Evolutionary conservation across 169 alveolate genomes (phyloP), one percentile per base, ranked within the genome.

Genomic region (Babesia caballi): DNA sequence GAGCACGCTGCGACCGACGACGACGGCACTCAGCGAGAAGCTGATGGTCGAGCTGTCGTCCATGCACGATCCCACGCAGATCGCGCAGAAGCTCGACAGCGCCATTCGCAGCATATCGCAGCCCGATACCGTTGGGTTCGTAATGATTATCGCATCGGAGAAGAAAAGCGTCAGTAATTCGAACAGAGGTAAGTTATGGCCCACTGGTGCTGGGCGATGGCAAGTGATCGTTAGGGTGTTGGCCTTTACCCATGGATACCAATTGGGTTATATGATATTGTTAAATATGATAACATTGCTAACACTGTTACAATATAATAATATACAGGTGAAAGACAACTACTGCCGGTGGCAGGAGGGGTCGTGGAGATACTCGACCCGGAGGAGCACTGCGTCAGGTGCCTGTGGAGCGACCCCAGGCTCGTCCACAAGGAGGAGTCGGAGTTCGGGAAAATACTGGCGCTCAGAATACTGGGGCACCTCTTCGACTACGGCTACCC

Each of bases 341-440:
- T 46, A n/a, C 7, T 78, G 33, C 88, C 88, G 1, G 15, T 81
- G 15, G 88, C 88, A 17, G 83, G 83, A 4, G 82, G 77, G 3
- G 32, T 81, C 19, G 88, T 81, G 25, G 84, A 81, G 28, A 27
- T 81, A 12, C 44, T 81, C 33, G 88, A 81, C 57, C 82, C 83
- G 2, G 88, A 81, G 41, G 88, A 81, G 41, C 88, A 81, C 41
- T 71, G 88, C 38, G n/a, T 81, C 15, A 81, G 66, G 67, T 49
- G 49, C 6, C 44, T 81, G 5, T 81, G 88, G 88, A 46, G 83
- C 28, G 84, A 81, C 36, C 88, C 88, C 38, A 58, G 51, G 53
- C 84, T 81, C n/a, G 36, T 63, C 15, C 25, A 73, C n/a, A 60
- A 78, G 23, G 69, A 33, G 0, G 82, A 78, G 4, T 38, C 83